A percentile compares a stretch with the other conserved stretches of the same genome.
Conservation (phyloP, 768 basidiomycete species). For the Pisolithus microcarpus region DNA sequence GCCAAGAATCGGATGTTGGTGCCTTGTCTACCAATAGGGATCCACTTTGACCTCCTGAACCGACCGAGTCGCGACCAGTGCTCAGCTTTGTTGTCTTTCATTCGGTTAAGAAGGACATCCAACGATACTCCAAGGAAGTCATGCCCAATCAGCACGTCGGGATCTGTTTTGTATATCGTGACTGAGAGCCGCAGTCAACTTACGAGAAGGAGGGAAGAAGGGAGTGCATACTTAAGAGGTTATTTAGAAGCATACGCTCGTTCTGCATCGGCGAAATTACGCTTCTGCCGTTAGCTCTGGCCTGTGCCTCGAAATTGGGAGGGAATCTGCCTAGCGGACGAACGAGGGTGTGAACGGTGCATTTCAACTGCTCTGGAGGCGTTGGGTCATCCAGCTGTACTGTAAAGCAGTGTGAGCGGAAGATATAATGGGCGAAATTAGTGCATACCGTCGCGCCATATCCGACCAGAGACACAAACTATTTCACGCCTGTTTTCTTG, state of each 20-base stretch:
- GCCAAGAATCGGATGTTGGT: constrained; percentile 77
- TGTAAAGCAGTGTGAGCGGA: constrained; percentile 23
- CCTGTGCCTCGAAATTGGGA: constrained; percentile 67
- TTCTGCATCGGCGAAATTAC: constrained; percentile 67
- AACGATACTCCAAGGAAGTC: constrained; percentile 87
- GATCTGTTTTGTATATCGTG: constrained; percentile 78
- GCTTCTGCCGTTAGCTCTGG: constrained; percentile 57
- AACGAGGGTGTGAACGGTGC: constrained; percentile 79
- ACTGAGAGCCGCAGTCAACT: constrained; percentile 32
- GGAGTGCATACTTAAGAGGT: constrained; percentile 54
- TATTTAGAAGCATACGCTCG: constrained; percentile 81
- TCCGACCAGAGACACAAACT: constrained; percentile 75
- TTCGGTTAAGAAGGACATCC: constrained; percentile 84
- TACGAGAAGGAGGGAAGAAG: not conserved
- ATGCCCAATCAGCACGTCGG: constrained; percentile 91
- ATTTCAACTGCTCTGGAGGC: constrained; percentile 80
- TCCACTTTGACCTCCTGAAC: constrained; percentile 80
- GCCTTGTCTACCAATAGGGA: constrained; percentile 72
- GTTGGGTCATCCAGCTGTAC: constrained; percentile 88
- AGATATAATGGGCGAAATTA: not conserved
- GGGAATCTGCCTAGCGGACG: constrained; percentile 88
- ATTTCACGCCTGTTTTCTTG: constrained; percentile 91
- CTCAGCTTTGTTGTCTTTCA: constrained; percentile 85
- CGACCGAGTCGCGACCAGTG: constrained; percentile 94
- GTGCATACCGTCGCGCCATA: constrained; percentile 65